These are phyloP conservation scores for Zhuliangozyma blackwelliae DNA, from an alignment of 1,139 yeast genomes.

Conservation along the genomic window DNA sequence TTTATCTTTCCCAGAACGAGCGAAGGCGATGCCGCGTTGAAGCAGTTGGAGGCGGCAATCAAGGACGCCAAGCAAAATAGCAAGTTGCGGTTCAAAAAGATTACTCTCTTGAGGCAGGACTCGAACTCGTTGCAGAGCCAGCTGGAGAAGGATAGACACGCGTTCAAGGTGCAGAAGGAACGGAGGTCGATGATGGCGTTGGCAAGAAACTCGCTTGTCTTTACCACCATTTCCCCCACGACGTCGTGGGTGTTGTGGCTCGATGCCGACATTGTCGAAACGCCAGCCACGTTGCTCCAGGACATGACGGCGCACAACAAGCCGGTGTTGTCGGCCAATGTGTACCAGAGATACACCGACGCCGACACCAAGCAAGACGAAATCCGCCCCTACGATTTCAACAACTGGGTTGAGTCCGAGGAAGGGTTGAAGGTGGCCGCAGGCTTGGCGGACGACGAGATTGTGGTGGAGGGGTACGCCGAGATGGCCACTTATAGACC, in stretches of 20 bases:
- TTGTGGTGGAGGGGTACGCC: conserved; percentile 85
- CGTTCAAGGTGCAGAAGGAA: conserved; percentile 75
- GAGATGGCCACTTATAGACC: conserved; percentile 94
- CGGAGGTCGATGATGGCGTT: conserved; percentile 88
- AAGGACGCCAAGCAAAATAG: conserved; percentile 55
- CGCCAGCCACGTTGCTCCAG: conserved; percentile 77
- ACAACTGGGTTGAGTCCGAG: conserved; percentile 94
- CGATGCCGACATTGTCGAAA: conserved; percentile 89
- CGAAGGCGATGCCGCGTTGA: conserved; percentile 77
- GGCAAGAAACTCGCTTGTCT: conserved; percentile 86
- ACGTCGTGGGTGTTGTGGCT: conserved; percentile 96
- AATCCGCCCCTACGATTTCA: conserved; percentile 88
- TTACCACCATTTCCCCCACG: conserved; percentile 84
- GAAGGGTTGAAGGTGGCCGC: conserved; percentile 75
- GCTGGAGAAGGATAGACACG: conserved; percentile 71
- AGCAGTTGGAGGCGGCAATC: conserved; percentile 66
- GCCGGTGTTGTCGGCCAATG: conserved; percentile 87
- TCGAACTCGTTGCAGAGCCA: conserved; percentile 67
- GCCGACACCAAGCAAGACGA: conserved; percentile 51
- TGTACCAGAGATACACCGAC: conserved; percentile 75
- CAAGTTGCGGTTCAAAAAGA: conserved; percentile 63
- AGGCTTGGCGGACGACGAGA: conserved; percentile 76
- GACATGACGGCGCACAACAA: conserved; percentile 85
- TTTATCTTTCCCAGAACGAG: conserved; percentile 80
- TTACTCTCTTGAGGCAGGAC: conserved; percentile 88